Percentiles rank a stretch among this genome's conserved stretches.
Conservation (phyloP, 2,329 filamentous ascomycete genomes). For the Paraconiothyrium sp. region DNA sequence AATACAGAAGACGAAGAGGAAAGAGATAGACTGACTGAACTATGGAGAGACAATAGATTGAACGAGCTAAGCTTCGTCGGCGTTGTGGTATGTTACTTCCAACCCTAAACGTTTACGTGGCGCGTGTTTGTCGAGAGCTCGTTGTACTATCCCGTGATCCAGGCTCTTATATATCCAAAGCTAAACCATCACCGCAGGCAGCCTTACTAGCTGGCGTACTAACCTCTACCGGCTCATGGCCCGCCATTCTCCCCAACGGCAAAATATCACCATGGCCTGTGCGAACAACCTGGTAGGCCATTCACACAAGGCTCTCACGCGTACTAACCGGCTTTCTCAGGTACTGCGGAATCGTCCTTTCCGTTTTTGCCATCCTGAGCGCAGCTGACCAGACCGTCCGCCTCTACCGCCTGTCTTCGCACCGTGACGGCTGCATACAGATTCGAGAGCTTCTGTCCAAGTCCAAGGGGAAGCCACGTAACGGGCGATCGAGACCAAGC, state of each 20-base stretch:
- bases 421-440: constrained; percentile 49
- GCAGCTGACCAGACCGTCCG: constrained; percentile 56
- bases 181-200: constrained; percentile 30
- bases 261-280: constrained; percentile 53
- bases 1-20: constrained; percentile 46
- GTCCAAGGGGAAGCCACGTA: constrained; percentile 32
- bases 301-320: neutral
- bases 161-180: neutral
- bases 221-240: constrained; percentile 57
- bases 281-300: constrained; percentile 48
- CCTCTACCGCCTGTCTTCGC: constrained; percentile 54
- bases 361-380: constrained; percentile 61
- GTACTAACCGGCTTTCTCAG: neutral
- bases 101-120: neutral
- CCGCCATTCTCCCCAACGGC: constrained; percentile 51
- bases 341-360: constrained; percentile 58
- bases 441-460: constrained; percentile 50
- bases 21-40: constrained; percentile 47
- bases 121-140: no score
- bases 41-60: constrained; percentile 53
- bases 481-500: constrained; percentile 35
- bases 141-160: neutral
- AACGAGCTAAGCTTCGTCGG: constrained; percentile 55
- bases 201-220: constrained; percentile 53
- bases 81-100: constrained; percentile 46